Evolutionary conservation across 208 protist genomes (phyloP).

Genomic region (Porcisia deanei): DNA sequence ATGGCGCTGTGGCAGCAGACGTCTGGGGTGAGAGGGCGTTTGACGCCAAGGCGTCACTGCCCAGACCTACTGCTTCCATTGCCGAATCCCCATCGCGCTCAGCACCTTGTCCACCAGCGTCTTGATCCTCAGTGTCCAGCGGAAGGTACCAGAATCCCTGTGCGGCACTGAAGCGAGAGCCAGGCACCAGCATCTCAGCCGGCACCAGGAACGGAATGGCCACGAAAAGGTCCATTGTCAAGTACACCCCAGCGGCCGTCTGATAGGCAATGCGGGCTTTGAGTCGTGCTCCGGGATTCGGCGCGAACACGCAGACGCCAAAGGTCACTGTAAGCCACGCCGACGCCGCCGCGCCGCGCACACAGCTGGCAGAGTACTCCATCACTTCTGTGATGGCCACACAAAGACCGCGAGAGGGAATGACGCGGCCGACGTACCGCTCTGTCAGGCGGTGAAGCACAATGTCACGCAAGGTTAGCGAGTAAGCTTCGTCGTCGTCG

Average conservation of each 20-base stretch:
- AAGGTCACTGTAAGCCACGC: conserved; percentile 76
- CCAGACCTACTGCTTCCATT: neutral
- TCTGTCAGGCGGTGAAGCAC: conserved; percentile 80
- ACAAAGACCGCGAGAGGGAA: conserved; percentile 62
- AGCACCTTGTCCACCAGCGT: conserved; percentile 14
- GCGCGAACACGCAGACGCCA: conserved; percentile 67
- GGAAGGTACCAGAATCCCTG: conserved; percentile 58
- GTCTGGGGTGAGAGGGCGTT: conserved; percentile 57
- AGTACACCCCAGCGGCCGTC: conserved; percentile 37
- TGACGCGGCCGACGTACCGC: conserved; percentile 79
- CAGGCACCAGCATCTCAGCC: conserved; percentile 48
- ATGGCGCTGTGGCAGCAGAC: conserved; percentile 11
- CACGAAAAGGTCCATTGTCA: conserved; percentile 68
- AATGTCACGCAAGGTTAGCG: conserved; percentile 44
- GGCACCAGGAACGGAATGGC: conserved; percentile 65
- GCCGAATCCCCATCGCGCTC: neutral
- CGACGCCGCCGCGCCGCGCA: conserved; percentile 58
- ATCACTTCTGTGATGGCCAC: conserved; percentile 68
- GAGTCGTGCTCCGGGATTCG: conserved; percentile 48
- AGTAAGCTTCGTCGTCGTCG: conserved; percentile 21
- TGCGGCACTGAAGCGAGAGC: conserved; percentile 47
- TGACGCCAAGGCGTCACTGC: neutral
- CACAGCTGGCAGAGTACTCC: conserved; percentile 47
- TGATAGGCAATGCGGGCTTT: conserved; percentile 62
- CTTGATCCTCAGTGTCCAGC: conserved; percentile 62